These are phyloP conservation scores for Penicillium sclerotiorum DNA, from an alignment of 2,329 filamentous ascomycete species.

Conservation along the genomic window DNA sequence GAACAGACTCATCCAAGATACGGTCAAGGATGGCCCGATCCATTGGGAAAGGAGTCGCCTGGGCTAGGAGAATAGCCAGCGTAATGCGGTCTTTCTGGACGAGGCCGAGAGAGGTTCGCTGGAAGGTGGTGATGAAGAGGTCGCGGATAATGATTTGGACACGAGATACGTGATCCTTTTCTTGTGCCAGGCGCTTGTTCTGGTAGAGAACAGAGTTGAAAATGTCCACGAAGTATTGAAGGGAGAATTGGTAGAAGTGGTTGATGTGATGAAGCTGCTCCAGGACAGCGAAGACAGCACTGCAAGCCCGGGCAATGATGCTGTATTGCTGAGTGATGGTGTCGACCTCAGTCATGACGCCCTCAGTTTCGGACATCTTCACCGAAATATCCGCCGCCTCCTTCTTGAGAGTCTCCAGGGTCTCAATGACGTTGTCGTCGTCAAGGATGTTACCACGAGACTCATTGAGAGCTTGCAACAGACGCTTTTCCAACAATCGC, in stretches of 20 bases:
- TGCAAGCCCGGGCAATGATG: slow-evolving; percentile 90
- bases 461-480: slow-evolving; percentile 94
- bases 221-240: slow-evolving; percentile 97
- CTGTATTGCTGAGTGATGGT: slow-evolving; percentile 93
- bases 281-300: slow-evolving; percentile 92
- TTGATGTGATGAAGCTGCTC: slow-evolving; percentile 98
- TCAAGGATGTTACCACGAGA: slow-evolving; percentile 97
- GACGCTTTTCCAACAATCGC: slow-evolving; percentile 88
- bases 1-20: slow-evolving; percentile 76
- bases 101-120: slow-evolving; percentile 88
- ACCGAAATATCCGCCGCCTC: slow-evolving; percentile 93
- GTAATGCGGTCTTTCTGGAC: slow-evolving; percentile 94
- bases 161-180: slow-evolving; percentile 74
- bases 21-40: slow-evolving; percentile 85
- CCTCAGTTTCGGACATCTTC: slow-evolving; percentile 96
- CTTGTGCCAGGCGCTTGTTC: slow-evolving; percentile 71
- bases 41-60: slow-evolving; percentile 95
- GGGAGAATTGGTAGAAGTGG: slow-evolving; percentile 98
- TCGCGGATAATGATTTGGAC: slow-evolving; percentile 89
- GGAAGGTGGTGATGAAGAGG: slow-evolving; percentile 87
- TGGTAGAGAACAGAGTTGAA: slow-evolving; percentile 88
- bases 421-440: slow-evolving; percentile 97
- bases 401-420: slow-evolving; percentile 94
- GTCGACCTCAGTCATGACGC: slow-evolving; percentile 97
- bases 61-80: slow-evolving; percentile 89